These are phyloP conservation scores for Trichoderma arundinaceum DNA, from an alignment of 2,329 filamentous ascomycete species.

Conservation along the genomic window DNA sequence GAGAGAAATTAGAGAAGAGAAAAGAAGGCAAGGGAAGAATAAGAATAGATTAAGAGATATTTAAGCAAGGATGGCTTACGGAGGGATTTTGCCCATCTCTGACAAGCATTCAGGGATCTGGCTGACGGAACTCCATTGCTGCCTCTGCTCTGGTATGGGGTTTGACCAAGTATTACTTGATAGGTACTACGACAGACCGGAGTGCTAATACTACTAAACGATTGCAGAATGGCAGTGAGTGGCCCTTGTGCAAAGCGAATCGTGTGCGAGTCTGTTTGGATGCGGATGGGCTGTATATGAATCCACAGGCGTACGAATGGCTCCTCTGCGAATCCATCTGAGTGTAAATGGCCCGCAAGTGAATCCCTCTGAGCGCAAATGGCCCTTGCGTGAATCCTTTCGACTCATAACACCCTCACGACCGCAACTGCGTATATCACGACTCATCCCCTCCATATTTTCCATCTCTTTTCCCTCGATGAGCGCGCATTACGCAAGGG, in stretches of 20 bases:
- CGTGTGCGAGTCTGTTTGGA: not conserved
- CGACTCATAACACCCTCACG: not conserved
- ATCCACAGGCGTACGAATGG: not conserved
- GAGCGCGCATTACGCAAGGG: not conserved
- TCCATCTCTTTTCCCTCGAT: not conserved
- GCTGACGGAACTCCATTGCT: conserved; percentile 2
- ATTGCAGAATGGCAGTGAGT: not conserved
- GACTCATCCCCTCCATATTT: not conserved
- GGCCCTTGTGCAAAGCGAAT: not conserved
- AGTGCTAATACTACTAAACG: no score
- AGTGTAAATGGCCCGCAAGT: not conserved
- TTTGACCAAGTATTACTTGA: not conserved
- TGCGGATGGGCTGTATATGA: not conserved
- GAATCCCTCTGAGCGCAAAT: not conserved
- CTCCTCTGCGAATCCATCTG: not conserved
- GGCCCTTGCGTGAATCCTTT: not conserved
- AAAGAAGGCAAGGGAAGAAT: not conserved
- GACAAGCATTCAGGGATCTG: conserved; percentile 13
- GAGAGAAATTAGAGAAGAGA: not conserved
- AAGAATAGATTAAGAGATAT: not conserved
- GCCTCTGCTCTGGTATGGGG: not conserved
- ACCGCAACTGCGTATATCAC: not conserved
- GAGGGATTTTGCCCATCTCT: not conserved
- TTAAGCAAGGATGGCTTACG: not conserved
- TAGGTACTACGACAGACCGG: no score